A percentile compares a stretch with the other conserved stretches of the same genome.
phyloP scores from a whole-genome alignment of 2,329 filamentous ascomycete species.

The Xylariaceae sp. region DNA sequence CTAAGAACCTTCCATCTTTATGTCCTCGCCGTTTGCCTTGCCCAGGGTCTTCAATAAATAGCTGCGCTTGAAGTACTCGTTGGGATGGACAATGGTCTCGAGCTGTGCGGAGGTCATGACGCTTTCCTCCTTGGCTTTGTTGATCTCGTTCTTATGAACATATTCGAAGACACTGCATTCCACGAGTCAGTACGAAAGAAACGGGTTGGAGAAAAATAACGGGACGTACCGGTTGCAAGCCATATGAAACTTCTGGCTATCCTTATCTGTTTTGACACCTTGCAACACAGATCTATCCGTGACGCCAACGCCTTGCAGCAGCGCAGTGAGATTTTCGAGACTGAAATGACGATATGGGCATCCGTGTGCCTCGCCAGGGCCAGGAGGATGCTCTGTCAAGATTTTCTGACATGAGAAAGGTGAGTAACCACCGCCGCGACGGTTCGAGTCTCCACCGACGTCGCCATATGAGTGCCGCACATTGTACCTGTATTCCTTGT shows the following conservation, averaged over 20 bases:
- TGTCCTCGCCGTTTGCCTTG: conserved; percentile 56
- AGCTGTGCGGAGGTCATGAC: conserved; percentile 77
- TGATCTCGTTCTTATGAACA: conserved; percentile 79
- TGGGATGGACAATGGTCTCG: conserved; percentile 96
- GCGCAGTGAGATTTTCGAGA: conserved; percentile 78
- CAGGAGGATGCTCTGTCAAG: conserved; percentile 84
- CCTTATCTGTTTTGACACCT: conserved; percentile 87
- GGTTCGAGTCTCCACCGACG: conserved; percentile 89
- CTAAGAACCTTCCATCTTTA: conserved; percentile 61
- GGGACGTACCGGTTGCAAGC: conserved; percentile 83
- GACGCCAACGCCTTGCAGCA: conserved; percentile 82
- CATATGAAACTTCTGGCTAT: conserved; percentile 88
- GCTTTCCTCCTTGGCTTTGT: conserved; percentile 76
- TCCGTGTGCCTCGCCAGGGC: conserved; percentile 89
- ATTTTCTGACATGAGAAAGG: conserved; percentile 97
- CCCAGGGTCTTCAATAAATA: conserved; percentile 84
- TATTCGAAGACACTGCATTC: conserved; percentile 79
- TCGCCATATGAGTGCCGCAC: conserved; percentile 94
- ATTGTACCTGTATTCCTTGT: conserved; percentile 98
- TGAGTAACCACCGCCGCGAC: conserved; percentile 85
- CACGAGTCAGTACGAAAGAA: conserved; percentile 24
- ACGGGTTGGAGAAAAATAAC: background rate
- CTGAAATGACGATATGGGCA: conserved; percentile 95
- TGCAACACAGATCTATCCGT: conserved; percentile 78
- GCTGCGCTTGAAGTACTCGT: conserved; percentile 96